Base-by-base conservation (phyloP, 2,329 filamentous ascomycete genomes). In the Botrytis fragariae region DNA sequence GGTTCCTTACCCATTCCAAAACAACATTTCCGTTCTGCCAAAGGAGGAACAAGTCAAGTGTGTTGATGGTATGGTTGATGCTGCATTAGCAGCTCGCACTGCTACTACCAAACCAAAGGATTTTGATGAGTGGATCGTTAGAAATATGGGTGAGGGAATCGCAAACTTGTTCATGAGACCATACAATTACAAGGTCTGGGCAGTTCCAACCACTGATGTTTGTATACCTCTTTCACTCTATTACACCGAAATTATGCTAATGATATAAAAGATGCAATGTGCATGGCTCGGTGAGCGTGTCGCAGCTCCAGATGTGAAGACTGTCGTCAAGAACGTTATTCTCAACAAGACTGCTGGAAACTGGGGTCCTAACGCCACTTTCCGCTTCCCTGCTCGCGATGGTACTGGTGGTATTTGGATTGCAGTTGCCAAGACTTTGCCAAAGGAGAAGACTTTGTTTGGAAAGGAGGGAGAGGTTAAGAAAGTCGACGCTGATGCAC, bases 141-240 rank as follows among this genome's bases (percentile, higher is more conserved):
- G 96, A 81, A 97, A 92, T 87, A 95, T 92, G 86, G 96, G 96
- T 80, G 86, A 89, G 79, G 95, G 95, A 79, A 88, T 99, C 81
- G 95, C 95, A 78, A 91, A 99, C 83, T 88, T 95, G 79, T 99
- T 99, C 89, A 99, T 99, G 96, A 89, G 96, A 80, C 96, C 96
- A 72, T 99, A 99, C 89, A 99, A 99, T 90, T 99, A 92, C 91
- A 99, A 99, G 87, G 96, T 99, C 82, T 99, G 96, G 96, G 96
- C 96, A 76, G 95, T 98, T 80, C 96, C 96, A 74, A 98, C 95
- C 73, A 97, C 92, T 79, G 97, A 97, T 91, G 94, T 97, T 88
- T 51, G 76, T 57, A 12, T 3, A 20, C 39, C 35, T 54, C n/a
- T 42, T 45, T n/a, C 6, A 48, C 18, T 48, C 18, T 45, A 20